Conservation (phyloP, 495 filamentous ascomycete genomes). For the Thozetella sp. region DNA sequence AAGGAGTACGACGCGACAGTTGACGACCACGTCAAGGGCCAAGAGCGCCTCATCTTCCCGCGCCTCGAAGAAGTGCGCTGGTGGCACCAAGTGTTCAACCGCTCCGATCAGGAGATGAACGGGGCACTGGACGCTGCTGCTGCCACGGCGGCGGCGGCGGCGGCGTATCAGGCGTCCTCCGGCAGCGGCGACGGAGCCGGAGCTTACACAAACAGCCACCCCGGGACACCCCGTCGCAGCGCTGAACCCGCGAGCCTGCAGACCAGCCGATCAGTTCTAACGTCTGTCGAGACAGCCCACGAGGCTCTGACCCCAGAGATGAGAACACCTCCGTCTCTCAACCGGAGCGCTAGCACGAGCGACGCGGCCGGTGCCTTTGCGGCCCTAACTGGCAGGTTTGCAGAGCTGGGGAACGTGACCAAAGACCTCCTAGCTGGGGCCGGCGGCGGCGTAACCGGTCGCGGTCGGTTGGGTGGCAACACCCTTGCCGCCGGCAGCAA, state of each 20-base stretch:
- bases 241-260: constrained; percentile 34
- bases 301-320: constrained; percentile 34
- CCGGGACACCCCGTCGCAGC: constrained; percentile 16
- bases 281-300: constrained; percentile 39
- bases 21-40: constrained; percentile 74
- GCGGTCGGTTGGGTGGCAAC: constrained; percentile 4
- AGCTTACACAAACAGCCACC: constrained; percentile 17
- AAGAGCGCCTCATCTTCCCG: constrained; percentile 85
- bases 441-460: constrained; percentile 11
- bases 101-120: constrained; percentile 93
- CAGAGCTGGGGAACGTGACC: constrained; percentile 41
- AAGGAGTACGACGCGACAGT: constrained; percentile 73
- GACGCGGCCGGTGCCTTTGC: constrained; percentile 39
- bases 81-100: constrained; percentile 90
- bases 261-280: constrained; percentile 40
- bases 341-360: constrained; percentile 41
- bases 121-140: constrained; percentile 50
- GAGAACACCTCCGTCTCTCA: constrained; percentile 26
- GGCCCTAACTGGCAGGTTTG: constrained; percentile 47
- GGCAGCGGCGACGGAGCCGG: constrained; percentile 14
- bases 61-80: constrained; percentile 68
- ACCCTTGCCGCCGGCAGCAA: background rate
- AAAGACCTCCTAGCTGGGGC: constrained; percentile 9
- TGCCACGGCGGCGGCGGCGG: constrained; percentile 28
- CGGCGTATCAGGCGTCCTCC: constrained; percentile 22